Evolutionary conservation across 2,329 filamentous ascomycete species (phyloP).

Genomic region (Hawksworthiomyces lignivorus): DNA sequence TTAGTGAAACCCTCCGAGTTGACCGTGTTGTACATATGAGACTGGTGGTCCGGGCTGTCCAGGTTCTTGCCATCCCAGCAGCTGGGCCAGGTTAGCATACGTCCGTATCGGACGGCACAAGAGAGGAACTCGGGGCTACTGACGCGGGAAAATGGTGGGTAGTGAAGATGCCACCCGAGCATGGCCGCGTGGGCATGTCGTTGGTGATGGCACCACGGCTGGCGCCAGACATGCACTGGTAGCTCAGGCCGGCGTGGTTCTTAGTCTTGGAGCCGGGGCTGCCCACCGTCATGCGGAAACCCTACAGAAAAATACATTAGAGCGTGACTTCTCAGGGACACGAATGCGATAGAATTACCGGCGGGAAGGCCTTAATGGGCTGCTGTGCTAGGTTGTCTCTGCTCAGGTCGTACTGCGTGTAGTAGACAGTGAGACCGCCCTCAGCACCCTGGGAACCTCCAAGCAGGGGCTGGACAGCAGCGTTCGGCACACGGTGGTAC

Average conservation of each 20-base stretch:
- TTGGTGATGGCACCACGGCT: slow-evolving; percentile 9
- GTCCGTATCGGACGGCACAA: no score
- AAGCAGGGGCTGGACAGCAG: slow-evolving; percentile 15
- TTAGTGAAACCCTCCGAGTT: slow-evolving; percentile 15
- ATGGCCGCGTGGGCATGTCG: slow-evolving; percentile 12
- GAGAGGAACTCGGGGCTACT: neutral
- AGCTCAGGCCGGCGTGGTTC: slow-evolving; percentile 12
- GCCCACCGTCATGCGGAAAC: slow-evolving; percentile 17
- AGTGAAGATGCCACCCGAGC: slow-evolving; percentile 15
- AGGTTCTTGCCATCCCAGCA: slow-evolving; percentile 55
- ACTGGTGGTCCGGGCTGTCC: slow-evolving; percentile 41
- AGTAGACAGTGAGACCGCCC: slow-evolving; percentile 19
- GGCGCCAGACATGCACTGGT: slow-evolving; percentile 12
- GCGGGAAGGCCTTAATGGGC: slow-evolving; percentile 18
- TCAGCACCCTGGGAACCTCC: slow-evolving; percentile 17
- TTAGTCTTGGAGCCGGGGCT: slow-evolving; percentile 4
- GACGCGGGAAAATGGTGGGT: slow-evolving; percentile 16
- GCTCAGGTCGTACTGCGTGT: slow-evolving; percentile 18
- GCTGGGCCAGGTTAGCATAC: neutral
- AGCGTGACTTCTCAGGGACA: neutral
- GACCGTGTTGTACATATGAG: slow-evolving; percentile 17
- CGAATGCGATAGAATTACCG: slow-evolving; percentile 10
- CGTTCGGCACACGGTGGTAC: slow-evolving; percentile 18
- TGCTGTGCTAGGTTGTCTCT: slow-evolving; percentile 19
- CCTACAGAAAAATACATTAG: slow-evolving; percentile 1